phyloP scores from a whole-genome alignment of 2,329 filamentous ascomycete species.

The Diaporthe amygdali region DNA sequence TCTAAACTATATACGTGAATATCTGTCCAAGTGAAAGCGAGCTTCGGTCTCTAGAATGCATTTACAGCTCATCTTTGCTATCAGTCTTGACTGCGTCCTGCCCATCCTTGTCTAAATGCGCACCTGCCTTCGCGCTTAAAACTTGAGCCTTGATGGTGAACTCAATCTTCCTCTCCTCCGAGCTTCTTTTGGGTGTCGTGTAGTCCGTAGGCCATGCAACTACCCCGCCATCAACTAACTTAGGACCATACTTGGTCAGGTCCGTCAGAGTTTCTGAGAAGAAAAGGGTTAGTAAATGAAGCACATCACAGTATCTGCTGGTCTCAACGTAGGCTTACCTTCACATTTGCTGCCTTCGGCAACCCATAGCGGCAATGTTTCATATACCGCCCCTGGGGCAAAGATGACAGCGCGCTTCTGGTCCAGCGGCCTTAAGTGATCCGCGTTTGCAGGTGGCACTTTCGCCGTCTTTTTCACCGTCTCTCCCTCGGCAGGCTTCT shows the following conservation, averaged over 20 bases:
- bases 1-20: not conserved
- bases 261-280: slow-evolving; percentile 34
- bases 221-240: slow-evolving; percentile 32
- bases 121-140: slow-evolving; percentile 34
- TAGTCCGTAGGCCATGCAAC: slow-evolving; percentile 37
- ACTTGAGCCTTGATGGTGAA: slow-evolving; percentile 42
- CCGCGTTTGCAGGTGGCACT: slow-evolving; percentile 32
- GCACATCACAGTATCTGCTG: not conserved
- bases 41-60: not conserved
- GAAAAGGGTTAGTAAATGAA: not conserved
- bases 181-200: slow-evolving; percentile 32
- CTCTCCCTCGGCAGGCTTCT: slow-evolving; percentile 40
- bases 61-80: slow-evolving; percentile 25
- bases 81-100: slow-evolving; percentile 13
- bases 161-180: slow-evolving; percentile 35
- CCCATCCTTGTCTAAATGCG: not conserved
- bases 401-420: slow-evolving; percentile 50
- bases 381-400: slow-evolving; percentile 57
- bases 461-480: slow-evolving; percentile 44
- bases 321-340: slow-evolving; percentile 33
- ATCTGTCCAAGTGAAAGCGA: not conserved
- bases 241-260: slow-evolving; percentile 33
- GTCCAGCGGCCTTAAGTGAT: slow-evolving; percentile 35
- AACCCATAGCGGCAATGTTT: slow-evolving; percentile 54
- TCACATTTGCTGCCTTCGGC: slow-evolving; percentile 48